Conservation (phyloP, 805 yeast genomes). For the Metschnikowia cerradonensis region DNA sequence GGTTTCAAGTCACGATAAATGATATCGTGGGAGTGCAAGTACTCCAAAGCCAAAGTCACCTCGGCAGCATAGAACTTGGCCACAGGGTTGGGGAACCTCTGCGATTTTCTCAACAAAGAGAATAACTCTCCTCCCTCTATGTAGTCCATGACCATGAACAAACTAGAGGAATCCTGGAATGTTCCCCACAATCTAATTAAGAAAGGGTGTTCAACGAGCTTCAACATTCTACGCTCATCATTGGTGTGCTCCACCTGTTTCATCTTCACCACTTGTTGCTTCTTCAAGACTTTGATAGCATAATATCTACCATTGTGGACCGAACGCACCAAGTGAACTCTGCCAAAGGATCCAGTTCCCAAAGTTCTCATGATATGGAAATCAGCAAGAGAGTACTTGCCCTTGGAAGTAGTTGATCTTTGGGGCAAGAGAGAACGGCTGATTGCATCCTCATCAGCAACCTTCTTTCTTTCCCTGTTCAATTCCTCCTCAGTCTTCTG, state of each 20-base stretch:
- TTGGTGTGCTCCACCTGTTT: constrained; percentile 63
- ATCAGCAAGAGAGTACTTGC: constrained; percentile 53
- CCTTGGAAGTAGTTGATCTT: constrained; percentile 38
- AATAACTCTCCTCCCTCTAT: constrained; percentile 63
- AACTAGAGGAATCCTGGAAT: constrained; percentile 52
- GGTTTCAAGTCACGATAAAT: constrained; percentile 61
- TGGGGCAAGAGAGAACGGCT: constrained; percentile 19
- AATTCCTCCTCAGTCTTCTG: constrained; percentile 9
- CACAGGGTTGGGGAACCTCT: constrained; percentile 58
- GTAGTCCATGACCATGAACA: constrained; percentile 63
- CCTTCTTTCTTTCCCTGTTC: not conserved
- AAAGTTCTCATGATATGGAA: constrained; percentile 54
- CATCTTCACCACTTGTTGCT: constrained; percentile 55
- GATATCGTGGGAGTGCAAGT: constrained; percentile 55
- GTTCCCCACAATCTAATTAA: constrained; percentile 67
- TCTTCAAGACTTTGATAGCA: constrained; percentile 57
- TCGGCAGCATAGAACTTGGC: constrained; percentile 64
- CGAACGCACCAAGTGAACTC: constrained; percentile 56
- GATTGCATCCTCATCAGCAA: constrained; percentile 15
- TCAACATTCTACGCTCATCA: constrained; percentile 57
- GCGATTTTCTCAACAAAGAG: constrained; percentile 52
- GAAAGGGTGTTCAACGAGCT: constrained; percentile 56
- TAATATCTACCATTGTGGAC: constrained; percentile 57
- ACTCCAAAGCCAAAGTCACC: constrained; percentile 55
- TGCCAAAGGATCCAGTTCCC: constrained; percentile 60